Conservation (phyloP, 2,329 filamentous ascomycete species). For the Fusarium heterosporum region DNA sequence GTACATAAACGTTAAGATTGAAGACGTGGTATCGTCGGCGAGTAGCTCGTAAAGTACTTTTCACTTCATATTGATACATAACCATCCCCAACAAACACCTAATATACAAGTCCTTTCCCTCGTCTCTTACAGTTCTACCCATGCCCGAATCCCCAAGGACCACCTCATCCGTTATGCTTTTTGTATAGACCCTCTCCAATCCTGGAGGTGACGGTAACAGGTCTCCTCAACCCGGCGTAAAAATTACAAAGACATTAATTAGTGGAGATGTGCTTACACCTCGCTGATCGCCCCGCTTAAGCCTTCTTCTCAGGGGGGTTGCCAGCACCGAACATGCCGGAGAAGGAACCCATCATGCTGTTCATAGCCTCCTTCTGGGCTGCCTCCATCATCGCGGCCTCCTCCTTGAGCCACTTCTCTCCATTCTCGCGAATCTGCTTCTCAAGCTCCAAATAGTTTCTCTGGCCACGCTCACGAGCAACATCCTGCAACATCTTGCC, state of each 20-base stretch:
- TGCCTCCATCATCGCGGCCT: constrained; percentile 89
- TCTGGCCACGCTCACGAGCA: constrained; percentile 89
- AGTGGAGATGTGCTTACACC: constrained; percentile 47
- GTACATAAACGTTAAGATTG: neutral
- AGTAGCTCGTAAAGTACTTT: constrained; percentile 8
- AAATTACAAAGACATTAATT: constrained; percentile 48
- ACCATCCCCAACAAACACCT: constrained; percentile 26
- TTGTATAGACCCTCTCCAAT: constrained; percentile 36
- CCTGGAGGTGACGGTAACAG: constrained; percentile 30
- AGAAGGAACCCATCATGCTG: constrained; percentile 85
- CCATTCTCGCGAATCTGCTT: constrained; percentile 93
- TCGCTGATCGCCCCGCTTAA: constrained; percentile 22
- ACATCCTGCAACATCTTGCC: constrained; percentile 98
- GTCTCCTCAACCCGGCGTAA: constrained; percentile 15
- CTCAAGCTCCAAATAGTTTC: constrained; percentile 89
- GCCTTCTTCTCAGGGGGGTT: constrained; percentile 43
- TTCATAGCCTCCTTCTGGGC: constrained; percentile 90
- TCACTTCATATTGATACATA: constrained; percentile 38
- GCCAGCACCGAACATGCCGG: constrained; percentile 45
- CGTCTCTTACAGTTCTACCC: constrained; percentile 32
- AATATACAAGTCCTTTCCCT: constrained; percentile 34
- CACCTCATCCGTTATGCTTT: constrained; percentile 29
- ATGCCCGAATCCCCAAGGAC: constrained; percentile 13
- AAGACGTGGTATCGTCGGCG: neutral
- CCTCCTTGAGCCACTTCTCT: constrained; percentile 95